Base-by-base conservation (phyloP, 257 asterid species). In the Solanum dulcamara region DNA sequence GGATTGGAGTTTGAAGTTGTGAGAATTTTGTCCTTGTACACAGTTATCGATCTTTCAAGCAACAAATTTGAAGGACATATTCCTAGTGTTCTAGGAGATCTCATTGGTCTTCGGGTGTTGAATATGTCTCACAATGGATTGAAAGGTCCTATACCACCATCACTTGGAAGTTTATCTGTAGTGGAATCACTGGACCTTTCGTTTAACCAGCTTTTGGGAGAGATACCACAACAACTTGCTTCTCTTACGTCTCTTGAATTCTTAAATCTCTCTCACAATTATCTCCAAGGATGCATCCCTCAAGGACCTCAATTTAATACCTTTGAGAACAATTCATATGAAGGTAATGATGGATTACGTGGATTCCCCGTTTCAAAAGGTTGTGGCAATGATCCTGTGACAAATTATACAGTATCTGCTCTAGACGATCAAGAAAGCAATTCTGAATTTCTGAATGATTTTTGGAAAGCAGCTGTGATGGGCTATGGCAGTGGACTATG, bases 91-190 rank as follows among this genome's bases (percentile, higher is more conserved):
- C 14, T 53, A 0, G 66, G 66, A 22, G 66, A 57, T 22, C 30
- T 57, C 30, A 9, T 22, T 22, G 66, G 14, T 0, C 0, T 57
- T 22, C 30, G 66, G 14, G 30, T 57, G 0, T 0, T 57, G 2
- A 57, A 22, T 57, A 0, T 57, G 1, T 57, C 66, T 57, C 30
- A 57, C 0, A 57, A 57, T 22, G 7, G 30, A 22, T 57, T 57
- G 66, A 0, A 57, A 22, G 66, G 66, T 0, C 28, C 22, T 7
- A 20, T 55, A 55, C 62, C 62, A 1, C 62, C 28, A 20, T 3
- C 28, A 22, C 62, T 55, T 55, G 30, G 14, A 55, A 0, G 14
- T 3, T 55, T 55, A 55, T 55, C 13, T 20, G 26, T n/a, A n/a
- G 66, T 57, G 14, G 32, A 57, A 57, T 57, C 30, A n/a, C 4